Evolutionary conservation across 2,329 filamentous ascomycete species (phyloP).

Genomic region (Dactylellina sp.): DNA sequence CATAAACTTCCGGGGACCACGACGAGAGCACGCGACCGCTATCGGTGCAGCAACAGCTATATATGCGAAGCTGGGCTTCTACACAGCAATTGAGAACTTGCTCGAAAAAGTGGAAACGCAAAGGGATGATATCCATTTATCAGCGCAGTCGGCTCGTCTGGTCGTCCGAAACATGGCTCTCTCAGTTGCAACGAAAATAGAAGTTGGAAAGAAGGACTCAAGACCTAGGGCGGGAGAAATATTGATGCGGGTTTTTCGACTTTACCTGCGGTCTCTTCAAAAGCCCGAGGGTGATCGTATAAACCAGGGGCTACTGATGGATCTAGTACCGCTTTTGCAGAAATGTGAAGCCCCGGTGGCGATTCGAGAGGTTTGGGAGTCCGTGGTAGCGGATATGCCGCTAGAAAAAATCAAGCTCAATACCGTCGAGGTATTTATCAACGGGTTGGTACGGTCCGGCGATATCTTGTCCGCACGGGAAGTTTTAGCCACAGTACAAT

Average conservation of each 20-base stretch:
- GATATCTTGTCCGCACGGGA: slow-evolving; percentile 19
- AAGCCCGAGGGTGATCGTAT: slow-evolving; percentile 9
- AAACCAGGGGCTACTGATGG: slow-evolving; percentile 28
- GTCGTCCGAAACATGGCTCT: slow-evolving; percentile 1
- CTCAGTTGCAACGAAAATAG: not conserved
- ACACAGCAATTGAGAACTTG: slow-evolving; percentile 22
- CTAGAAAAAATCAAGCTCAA: slow-evolving; percentile 13
- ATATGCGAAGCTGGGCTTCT: slow-evolving; percentile 25
- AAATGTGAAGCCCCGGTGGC: slow-evolving; percentile 13
- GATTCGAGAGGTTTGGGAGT: slow-evolving; percentile 29
- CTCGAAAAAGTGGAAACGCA: slow-evolving; percentile 15
- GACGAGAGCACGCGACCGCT: slow-evolving; percentile 6
- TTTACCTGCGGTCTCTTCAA: slow-evolving; percentile 4
- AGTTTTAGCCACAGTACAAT: not conserved
- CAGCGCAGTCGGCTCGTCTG: slow-evolving; percentile 1
- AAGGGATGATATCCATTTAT: slow-evolving; percentile 4
- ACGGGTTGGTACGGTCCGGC: slow-evolving; percentile 17
- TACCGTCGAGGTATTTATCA: slow-evolving; percentile 24
- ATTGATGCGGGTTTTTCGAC: slow-evolving; percentile 19
- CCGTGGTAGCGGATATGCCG: slow-evolving; percentile 2
- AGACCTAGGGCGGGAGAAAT: slow-evolving; percentile 28
- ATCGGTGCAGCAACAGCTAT: slow-evolving; percentile 20
- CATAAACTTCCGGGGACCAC: slow-evolving; percentile 21
- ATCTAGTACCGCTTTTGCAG: slow-evolving; percentile 16
- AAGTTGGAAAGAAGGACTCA: not conserved